A percentile compares a stretch with the other conserved stretches of the same genome.
phyloP scores from a whole-genome alignment of 2,329 filamentous ascomycete genomes.

The Fusarium irregulare region DNA sequence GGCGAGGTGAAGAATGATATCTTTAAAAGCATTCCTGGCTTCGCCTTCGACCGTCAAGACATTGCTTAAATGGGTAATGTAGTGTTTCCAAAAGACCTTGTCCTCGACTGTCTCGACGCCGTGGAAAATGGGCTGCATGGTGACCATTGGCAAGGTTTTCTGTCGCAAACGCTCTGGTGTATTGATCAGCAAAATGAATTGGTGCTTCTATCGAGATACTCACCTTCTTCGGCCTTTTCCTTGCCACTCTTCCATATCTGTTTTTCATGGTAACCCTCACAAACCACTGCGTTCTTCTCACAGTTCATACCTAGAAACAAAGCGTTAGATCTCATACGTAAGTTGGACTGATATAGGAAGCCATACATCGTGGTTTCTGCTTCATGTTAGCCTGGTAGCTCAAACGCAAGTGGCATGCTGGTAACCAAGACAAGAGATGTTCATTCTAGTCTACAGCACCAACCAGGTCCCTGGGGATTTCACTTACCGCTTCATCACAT shows the following conservation, averaged over 20 bases:
- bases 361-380: constrained; percentile 60
- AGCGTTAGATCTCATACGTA: constrained; percentile 20
- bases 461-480: neutral
- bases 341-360: neutral
- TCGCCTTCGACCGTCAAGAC: constrained; percentile 86
- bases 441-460: neutral
- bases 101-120: constrained; percentile 85
- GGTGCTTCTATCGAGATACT: constrained; percentile 26
- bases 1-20: constrained; percentile 84
- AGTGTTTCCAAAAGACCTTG: constrained; percentile 84
- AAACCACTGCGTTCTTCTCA: constrained; percentile 92
- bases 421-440: neutral
- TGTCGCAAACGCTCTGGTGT: constrained; percentile 62
- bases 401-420: neutral
- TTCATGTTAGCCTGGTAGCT: constrained; percentile 12
- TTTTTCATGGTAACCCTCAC: constrained; percentile 89
- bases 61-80: constrained; percentile 80
- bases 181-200: constrained; percentile 20
- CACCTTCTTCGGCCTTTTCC: constrained; percentile 78
- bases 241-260: constrained; percentile 89
- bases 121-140: constrained; percentile 76
- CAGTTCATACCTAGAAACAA: constrained; percentile 77
- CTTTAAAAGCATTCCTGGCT: constrained; percentile 85
- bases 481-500: constrained; percentile 68
- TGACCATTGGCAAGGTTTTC: constrained; percentile 63